Base-by-base conservation (phyloP, 2,329 filamentous ascomycete species). In the Ophiosphaerella herpotricha region DNA sequence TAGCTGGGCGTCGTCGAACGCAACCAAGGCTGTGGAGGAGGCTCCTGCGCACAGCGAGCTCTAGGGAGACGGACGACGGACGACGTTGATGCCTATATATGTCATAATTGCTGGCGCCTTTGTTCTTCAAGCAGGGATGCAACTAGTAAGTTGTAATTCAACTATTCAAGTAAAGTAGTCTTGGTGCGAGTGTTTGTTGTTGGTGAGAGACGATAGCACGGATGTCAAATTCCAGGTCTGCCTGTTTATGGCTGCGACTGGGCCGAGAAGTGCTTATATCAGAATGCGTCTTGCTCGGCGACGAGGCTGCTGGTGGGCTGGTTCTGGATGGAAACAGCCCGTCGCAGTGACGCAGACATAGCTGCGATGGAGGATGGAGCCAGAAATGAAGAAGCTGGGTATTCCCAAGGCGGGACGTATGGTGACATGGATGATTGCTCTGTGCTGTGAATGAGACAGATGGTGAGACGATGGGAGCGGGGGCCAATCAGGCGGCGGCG, bases 201-300 rank as follows among this genome's bases (percentile, higher is more conserved):
- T 14, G 7, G 11, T 36, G 58, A 61, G 54, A 58, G 55, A 39
- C 4, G n/a, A 46, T 67, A 93, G 92, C 92, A 96, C 90, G 88
- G 90, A 96, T 96, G 91, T 97, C 91, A 96, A 96, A 96, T 97
- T 97, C 86, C 92, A 94, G 93, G 88, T 81, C 84, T 86, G 86
- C 86, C 75, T 77, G 73, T 60, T 51, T 86, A 74, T 96, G 90
- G 88, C 90, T 91, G 85, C 81, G 83, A 85, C 92, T 92, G 91
- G 92, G 91, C 91, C 90, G 92, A 96, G 91, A 96, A 91, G 91
- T 96, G 91, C 91, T 94, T 84, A 71, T 56, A 71, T 63, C 43
- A 48, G 69, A 51, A 64, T 54, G 54, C 57, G 58, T 63, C 61
- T 63, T 67, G 63, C 67, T 70, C 55, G 64, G 61, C 45, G 66